A percentile compares a stretch with the other conserved stretches of the same genome.
These are phyloP conservation scores for Diaporthe sp. DNA, from an alignment of 2,329 filamentous ascomycete species.

Conservation along the genomic window DNA sequence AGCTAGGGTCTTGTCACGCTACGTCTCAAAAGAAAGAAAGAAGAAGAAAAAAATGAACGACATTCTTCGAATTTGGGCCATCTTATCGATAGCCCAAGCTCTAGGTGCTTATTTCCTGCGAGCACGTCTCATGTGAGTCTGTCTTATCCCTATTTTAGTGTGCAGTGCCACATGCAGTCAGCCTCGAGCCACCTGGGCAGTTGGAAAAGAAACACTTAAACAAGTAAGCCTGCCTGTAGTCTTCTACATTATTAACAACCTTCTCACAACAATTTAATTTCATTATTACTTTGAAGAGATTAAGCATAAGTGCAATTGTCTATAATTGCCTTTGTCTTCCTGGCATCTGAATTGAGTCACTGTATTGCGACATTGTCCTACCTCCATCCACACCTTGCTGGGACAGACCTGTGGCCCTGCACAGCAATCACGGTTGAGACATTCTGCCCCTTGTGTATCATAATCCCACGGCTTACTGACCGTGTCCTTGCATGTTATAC, in stretches of 20 bases:
- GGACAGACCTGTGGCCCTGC: neutral
- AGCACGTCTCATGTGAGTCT: no score
- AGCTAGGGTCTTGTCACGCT: neutral
- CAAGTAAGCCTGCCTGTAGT: neutral
- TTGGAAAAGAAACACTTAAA: neutral
- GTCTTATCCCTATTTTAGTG: neutral
- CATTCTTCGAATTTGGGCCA: neutral
- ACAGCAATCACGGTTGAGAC: neutral
- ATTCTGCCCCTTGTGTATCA: neutral
- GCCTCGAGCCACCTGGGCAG: neutral
- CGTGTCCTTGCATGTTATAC: neutral
- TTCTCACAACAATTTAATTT: neutral
- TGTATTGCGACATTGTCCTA: neutral
- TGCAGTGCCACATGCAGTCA: neutral
- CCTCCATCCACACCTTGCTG: neutral
- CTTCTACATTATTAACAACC: neutral
- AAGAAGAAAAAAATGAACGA: neutral
- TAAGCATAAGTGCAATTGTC: neutral
- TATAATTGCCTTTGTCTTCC: neutral
- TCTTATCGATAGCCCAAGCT: neutral
- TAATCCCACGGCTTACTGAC: neutral
- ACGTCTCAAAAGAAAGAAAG: no score
- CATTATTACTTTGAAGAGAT: neutral
- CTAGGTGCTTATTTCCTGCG: no score
- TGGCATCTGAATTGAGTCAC: neutral